Conservation (phyloP, 2,329 filamentous ascomycete genomes). For the Neophaeococcomyces aloes region DNA sequence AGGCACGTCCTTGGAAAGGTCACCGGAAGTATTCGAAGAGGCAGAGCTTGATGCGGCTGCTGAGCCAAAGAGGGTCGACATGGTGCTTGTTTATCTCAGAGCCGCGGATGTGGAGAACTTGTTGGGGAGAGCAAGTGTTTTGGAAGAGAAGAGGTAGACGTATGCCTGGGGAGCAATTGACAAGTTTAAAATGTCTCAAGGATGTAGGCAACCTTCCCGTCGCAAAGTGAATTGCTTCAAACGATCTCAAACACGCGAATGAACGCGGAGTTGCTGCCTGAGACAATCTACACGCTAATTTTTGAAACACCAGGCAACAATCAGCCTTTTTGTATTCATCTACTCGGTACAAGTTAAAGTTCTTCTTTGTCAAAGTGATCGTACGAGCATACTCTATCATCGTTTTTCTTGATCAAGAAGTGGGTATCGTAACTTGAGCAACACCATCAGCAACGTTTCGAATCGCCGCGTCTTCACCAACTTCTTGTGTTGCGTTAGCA, state of each 20-base stretch:
- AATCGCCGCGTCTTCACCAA: slow-evolving; percentile 27
- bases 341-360: too few relatives aligned
- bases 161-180: too few relatives aligned
- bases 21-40: slow-evolving; percentile 66
- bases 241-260: too few relatives aligned
- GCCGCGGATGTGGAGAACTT: not conserved
- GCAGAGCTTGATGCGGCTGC: slow-evolving; percentile 41
- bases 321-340: too few relatives aligned
- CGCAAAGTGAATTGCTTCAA: too few relatives aligned
- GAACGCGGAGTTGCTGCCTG: too few relatives aligned
- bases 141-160: not conserved
- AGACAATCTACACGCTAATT: too few relatives aligned
- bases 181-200: too few relatives aligned
- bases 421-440: slow-evolving; percentile 33
- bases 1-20: slow-evolving; percentile 79
- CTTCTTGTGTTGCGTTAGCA: slow-evolving; percentile 28
- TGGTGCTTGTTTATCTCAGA: slow-evolving; percentile 25
- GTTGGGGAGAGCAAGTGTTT: not conserved
- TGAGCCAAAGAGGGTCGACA: slow-evolving; percentile 54
- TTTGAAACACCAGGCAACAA: too few relatives aligned
- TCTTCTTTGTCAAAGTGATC: too few relatives aligned
- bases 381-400: too few relatives aligned
- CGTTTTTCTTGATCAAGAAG: slow-evolving; percentile 24
- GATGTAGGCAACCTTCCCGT: too few relatives aligned
- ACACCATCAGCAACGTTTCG: slow-evolving; percentile 34